Conservation (phyloP, 1,284 basidiomycete species). For the Fomitopsis schrenkii region DNA sequence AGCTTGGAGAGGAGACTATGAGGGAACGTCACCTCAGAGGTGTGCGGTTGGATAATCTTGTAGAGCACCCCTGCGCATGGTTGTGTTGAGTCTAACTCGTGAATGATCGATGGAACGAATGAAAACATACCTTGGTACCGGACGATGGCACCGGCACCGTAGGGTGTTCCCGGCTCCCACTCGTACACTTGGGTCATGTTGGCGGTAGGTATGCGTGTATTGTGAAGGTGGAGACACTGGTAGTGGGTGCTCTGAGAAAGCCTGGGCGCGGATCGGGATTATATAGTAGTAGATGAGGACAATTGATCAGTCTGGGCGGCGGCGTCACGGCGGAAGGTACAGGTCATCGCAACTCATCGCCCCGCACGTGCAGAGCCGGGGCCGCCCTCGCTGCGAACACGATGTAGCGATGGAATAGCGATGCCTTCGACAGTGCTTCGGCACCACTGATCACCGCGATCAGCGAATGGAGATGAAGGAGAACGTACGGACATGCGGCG, state of each 20-base stretch:
- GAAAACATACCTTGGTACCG: conserved; percentile 45
- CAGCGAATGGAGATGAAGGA: background rate
- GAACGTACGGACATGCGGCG: background rate
- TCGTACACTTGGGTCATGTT: conserved; percentile 13
- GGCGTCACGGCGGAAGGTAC: background rate
- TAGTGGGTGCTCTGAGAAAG: background rate
- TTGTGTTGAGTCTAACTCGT: background rate
- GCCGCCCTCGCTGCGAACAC: background rate
- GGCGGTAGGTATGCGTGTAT: background rate
- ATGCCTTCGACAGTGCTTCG: background rate
- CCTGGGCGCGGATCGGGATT: background rate
- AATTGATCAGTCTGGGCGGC: background rate
- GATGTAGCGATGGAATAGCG: conserved; percentile 1
- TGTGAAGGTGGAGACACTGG: background rate
- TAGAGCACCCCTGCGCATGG: conserved; percentile 46
- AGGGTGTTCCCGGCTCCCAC: conserved; percentile 66
- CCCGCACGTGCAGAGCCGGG: background rate
- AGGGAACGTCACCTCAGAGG: conserved; percentile 47
- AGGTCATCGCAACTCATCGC: background rate
- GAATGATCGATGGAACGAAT: background rate
- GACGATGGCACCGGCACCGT: conserved; percentile 53
- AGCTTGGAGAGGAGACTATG: background rate
- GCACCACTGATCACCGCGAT: conserved; percentile 3
- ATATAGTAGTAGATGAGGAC: background rate
- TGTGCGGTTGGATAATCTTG: conserved; percentile 68